Evolutionary conservation across 805 yeast genomes (phyloP).

Genomic region (Metschnikowia lochheadii): DNA sequence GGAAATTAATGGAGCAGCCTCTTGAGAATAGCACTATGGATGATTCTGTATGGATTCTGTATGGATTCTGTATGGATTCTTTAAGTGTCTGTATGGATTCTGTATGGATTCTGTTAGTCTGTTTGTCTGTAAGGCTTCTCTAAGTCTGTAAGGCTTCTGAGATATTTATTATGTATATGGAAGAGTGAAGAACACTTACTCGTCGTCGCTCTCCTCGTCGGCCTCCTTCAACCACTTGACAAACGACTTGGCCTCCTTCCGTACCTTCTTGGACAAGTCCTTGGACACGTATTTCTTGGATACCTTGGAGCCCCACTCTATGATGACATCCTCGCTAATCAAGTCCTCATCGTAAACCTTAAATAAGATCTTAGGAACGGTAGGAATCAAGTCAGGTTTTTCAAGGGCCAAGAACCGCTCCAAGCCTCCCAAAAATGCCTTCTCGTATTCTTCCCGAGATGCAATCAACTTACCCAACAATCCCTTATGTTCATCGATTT

Average conservation of each 20-base stretch:
- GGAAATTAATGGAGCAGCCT: background rate
- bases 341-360: slow-evolving; percentile 80
- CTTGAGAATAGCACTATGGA: background rate
- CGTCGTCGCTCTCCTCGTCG: slow-evolving; percentile 73
- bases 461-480: slow-evolving; percentile 74
- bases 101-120: no score
- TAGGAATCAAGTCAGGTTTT: slow-evolving; percentile 62
- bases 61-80: no score
- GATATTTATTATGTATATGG: no score
- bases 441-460: slow-evolving; percentile 62
- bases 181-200: slow-evolving; percentile 25
- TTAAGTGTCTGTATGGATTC: no score
- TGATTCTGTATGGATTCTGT: no score
- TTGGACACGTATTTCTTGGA: slow-evolving; percentile 92
- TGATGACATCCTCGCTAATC: slow-evolving; percentile 74
- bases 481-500: slow-evolving; percentile 76
- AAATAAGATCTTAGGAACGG: slow-evolving; percentile 78
- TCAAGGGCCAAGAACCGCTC: slow-evolving; percentile 88
- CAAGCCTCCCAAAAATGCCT: slow-evolving; percentile 89
- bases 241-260: slow-evolving; percentile 95
- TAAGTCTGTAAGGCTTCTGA: no score
- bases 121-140: no score
- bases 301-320: slow-evolving; percentile 84
- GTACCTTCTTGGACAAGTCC: slow-evolving; percentile 86
- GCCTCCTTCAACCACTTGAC: slow-evolving; percentile 94